phyloP scores from a whole-genome alignment of 2,329 filamentous ascomycete species.

The Xylaria sp. region DNA sequence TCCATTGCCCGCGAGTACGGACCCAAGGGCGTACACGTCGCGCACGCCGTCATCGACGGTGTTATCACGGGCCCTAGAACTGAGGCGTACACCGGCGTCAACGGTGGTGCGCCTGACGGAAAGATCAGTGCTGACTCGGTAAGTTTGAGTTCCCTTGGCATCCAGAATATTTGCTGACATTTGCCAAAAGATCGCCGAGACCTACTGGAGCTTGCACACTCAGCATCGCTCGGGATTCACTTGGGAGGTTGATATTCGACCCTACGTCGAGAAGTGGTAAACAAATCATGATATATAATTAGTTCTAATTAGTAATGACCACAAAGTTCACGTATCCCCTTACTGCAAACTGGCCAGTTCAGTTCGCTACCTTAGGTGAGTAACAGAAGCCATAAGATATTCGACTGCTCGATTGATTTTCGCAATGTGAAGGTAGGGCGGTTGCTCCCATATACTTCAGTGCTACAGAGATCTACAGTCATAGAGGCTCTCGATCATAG shows the following conservation, averaged over 20 bases:
- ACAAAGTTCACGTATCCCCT: not conserved
- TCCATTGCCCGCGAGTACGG: slow-evolving; percentile 79
- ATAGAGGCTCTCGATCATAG: too few relatives aligned
- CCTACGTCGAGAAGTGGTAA: slow-evolving; percentile 75
- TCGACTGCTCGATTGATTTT: not conserved
- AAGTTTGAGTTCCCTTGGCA: slow-evolving; percentile 49
- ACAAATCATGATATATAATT: slow-evolving; percentile 11
- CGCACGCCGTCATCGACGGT: slow-evolving; percentile 79
- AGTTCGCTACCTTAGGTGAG: too few relatives aligned
- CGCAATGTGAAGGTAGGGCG: not conserved
- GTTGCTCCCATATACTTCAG: not conserved
- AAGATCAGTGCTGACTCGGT: slow-evolving; percentile 76
- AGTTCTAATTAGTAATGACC: slow-evolving; percentile 24
- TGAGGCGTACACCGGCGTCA: slow-evolving; percentile 56
- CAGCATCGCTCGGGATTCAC: slow-evolving; percentile 78
- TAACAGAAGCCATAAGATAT: not conserved
- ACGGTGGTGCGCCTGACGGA: slow-evolving; percentile 53
- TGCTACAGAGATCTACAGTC: not conserved
- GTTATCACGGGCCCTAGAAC: slow-evolving; percentile 79
- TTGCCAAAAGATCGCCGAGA: slow-evolving; percentile 72
- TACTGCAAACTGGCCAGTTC: not conserved
- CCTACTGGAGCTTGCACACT: slow-evolving; percentile 79
- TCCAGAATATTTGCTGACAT: slow-evolving; percentile 21
- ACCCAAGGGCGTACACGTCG: slow-evolving; percentile 78
- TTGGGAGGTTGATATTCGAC: slow-evolving; percentile 76